A percentile compares a stretch with the other conserved stretches of the same genome.
Conservation (phyloP, 176 grass and related monocot species). For the Pharus latifolius region DNA sequence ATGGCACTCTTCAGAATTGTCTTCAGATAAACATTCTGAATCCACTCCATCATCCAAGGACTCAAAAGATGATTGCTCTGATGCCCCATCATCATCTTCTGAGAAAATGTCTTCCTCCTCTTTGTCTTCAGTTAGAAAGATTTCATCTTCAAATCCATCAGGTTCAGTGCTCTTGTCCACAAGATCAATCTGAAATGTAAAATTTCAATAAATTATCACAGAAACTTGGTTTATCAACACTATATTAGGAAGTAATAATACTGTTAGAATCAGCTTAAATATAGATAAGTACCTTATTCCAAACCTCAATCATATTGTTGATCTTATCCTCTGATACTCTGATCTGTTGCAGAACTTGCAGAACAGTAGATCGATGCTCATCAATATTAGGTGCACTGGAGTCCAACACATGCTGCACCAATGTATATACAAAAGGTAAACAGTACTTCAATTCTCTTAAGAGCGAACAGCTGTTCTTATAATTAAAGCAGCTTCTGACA, state of each 20-base stretch:
- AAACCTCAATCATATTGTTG: slow-evolving; percentile 95
- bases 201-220: neutral
- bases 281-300: slow-evolving; percentile 68
- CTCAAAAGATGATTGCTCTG: slow-evolving; percentile 39
- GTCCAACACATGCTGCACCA: slow-evolving; percentile 85
- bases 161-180: slow-evolving; percentile 31
- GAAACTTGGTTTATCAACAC: slow-evolving; percentile 2
- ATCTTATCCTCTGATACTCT: slow-evolving; percentile 79
- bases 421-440: slow-evolving; percentile 11
- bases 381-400: slow-evolving; percentile 69
- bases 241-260: neutral
- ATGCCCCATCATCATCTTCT: slow-evolving; percentile 34
- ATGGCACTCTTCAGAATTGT: slow-evolving; percentile 8
- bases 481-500: neutral
- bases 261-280: slow-evolving; percentile 9
- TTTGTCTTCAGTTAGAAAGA: slow-evolving; percentile 31
- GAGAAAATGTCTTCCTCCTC: slow-evolving; percentile 34
- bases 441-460: neutral
- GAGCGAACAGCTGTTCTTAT: too few species aligned
- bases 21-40: slow-evolving; percentile 36
- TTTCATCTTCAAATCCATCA: slow-evolving; percentile 28
- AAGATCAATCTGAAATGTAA: slow-evolving; percentile 59
- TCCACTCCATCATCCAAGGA: slow-evolving; percentile 34
- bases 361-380: slow-evolving; percentile 69
- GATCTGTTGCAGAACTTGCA: slow-evolving; percentile 87